Evolutionary conservation across 2,329 filamentous ascomycete species (phyloP).

Genomic region (Fusarium goolgardi): DNA sequence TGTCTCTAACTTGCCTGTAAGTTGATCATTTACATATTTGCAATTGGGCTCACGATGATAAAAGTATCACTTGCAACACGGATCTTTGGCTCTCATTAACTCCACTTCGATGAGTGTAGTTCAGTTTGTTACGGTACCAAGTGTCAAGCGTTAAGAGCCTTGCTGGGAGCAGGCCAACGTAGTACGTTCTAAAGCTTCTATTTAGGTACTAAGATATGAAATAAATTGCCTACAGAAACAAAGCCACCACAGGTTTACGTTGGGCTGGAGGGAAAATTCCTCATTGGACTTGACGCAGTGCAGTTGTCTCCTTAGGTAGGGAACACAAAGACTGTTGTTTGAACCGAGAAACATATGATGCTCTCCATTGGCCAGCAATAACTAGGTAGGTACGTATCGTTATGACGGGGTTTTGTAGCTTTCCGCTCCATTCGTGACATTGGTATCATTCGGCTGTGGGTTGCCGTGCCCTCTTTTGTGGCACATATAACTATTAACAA

Average conservation of each 20-base stretch:
- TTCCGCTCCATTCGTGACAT: conserved; percentile 12
- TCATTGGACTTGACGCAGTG: neutral
- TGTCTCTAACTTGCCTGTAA: neutral
- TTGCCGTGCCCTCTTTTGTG: conserved; percentile 15
- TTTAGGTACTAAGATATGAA: neutral
- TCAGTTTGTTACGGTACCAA: neutral
- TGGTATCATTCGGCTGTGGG: conserved; percentile 3
- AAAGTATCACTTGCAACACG: neutral
- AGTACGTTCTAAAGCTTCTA: neutral
- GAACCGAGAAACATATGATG: neutral
- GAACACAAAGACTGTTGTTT: neutral
- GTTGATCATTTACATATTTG: neutral
- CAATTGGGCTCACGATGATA: neutral
- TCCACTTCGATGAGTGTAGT: neutral
- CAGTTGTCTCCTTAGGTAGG: neutral
- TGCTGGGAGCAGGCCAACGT: neutral
- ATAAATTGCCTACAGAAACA: neutral
- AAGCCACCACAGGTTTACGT: neutral
- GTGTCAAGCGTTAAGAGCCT: neutral
- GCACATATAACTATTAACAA: neutral
- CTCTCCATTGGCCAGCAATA: neutral
- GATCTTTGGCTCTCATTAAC: neutral
- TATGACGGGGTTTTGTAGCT: neutral
- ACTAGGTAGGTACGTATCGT: neutral
- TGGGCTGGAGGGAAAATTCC: neutral